Percentiles rank a stretch among this genome's conserved stretches.
Evolutionary conservation across 2,329 filamentous ascomycete genomes (phyloP).

Genomic region (Colletotrichum sp.): DNA sequence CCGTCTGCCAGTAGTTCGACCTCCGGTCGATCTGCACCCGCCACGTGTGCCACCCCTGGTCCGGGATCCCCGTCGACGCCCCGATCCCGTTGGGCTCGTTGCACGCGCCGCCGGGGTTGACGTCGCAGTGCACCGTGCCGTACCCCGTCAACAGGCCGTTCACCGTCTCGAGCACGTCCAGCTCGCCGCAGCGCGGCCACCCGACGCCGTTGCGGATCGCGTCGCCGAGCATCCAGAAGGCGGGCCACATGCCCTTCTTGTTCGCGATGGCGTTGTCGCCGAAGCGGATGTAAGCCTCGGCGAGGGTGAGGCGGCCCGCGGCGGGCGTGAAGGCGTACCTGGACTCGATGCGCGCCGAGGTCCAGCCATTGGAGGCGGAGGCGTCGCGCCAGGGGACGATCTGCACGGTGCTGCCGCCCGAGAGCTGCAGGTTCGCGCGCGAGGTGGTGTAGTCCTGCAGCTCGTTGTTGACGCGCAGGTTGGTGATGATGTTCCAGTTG

Average conservation of each 20-base stretch:
- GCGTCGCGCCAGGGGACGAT: constrained; percentile 48
- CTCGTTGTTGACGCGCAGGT: constrained; percentile 54
- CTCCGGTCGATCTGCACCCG: constrained; percentile 50
- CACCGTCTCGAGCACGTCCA: constrained; percentile 55
- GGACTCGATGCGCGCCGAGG: constrained; percentile 54
- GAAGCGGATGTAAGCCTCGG: constrained; percentile 50
- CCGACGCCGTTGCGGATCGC: constrained; percentile 46
- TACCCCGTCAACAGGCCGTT: constrained; percentile 49
- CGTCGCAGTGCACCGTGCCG: constrained; percentile 53
- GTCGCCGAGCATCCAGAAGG: constrained; percentile 57
- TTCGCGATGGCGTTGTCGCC: constrained; percentile 36
- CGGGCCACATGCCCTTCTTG: constrained; percentile 57
- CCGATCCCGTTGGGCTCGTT: constrained; percentile 50
- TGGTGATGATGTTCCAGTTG: constrained; percentile 50
- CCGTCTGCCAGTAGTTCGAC: constrained; percentile 43
- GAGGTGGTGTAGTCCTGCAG: constrained; percentile 50
- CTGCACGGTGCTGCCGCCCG: constrained; percentile 55
- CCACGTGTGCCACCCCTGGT: constrained; percentile 52
- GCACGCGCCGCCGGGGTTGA: constrained; percentile 47
- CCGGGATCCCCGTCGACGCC: constrained; percentile 39
- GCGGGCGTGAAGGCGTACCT: constrained; percentile 48
- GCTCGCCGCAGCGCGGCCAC: constrained; percentile 56
- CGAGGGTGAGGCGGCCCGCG: constrained; percentile 42
- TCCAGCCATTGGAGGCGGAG: constrained; percentile 44
- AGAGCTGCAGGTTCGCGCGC: constrained; percentile 51